Evolutionary conservation across 2,329 filamentous ascomycete species (phyloP), one percentile per base, ranked within the genome.

Genomic region (Tolypocladium endophyticum): DNA sequence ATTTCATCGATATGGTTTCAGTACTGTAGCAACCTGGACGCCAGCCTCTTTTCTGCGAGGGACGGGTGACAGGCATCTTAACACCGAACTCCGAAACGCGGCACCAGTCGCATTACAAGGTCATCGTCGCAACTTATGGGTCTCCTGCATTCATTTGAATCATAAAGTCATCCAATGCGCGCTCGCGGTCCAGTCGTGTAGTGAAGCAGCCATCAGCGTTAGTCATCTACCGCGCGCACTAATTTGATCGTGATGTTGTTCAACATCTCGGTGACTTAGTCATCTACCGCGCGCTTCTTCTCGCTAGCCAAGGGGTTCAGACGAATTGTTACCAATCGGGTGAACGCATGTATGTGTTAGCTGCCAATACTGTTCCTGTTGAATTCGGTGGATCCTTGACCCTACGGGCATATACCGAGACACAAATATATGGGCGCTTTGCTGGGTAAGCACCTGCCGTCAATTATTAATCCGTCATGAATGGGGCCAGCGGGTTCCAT

Each of bases 241-340:
- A n/a, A n/a, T n/a, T n/a, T n/a, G n/a, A n/a, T n/a, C n/a, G n/a
- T n/a, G n/a, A n/a, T n/a, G n/a, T n/a, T n/a, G n/a, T n/a, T 5
- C 35, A 35, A 35, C 35, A 11, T 35, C 35, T 38, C 9, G 3
- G 14, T 12, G 6, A 20, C 11, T 50, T 50, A 50, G 45, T 50
- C 45, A 50, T 50, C 45, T 60, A 45, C 60, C 60, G 60, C 58
- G 61, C 58, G 57, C 50, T 25, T 30, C 7, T n/a, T 14, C 6
- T 39, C 11, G 14, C 12, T 38, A 38, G 12, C 2, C 36, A 5
- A 12, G 12, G 5, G 12, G 5, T 38, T 14, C 36, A 38, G 4
- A 11, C 36, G 9, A 38, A 7, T 2, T 38, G 36, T 38, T 39
- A 39, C 16, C 14, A 20, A 39, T 20, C 38, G 38, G 12, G 2